phyloP scores from a whole-genome alignment of 768 basidiomycete genomes.

The Solioccasus polychromus region DNA sequence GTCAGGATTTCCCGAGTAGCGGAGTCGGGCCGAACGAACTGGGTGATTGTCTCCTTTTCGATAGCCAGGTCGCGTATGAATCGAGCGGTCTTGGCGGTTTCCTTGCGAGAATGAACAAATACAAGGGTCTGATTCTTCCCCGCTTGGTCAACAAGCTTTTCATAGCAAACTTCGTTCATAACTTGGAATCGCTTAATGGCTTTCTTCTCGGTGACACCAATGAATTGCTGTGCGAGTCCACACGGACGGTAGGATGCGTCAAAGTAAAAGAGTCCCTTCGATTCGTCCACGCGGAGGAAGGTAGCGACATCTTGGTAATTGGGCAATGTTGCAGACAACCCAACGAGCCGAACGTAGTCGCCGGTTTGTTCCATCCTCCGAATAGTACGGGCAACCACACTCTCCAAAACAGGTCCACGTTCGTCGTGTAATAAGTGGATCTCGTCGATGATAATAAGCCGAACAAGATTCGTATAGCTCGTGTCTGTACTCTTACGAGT shows the following conservation, averaged over 20 bases:
- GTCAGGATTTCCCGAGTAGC: constrained; percentile 88
- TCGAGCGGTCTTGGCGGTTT: constrained; percentile 94
- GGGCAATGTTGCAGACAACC: constrained; percentile 95
- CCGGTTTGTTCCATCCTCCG: constrained; percentile 91
- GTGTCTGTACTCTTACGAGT: constrained; percentile 97
- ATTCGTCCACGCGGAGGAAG: constrained; percentile 91
- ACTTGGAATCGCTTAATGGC: constrained; percentile 98
- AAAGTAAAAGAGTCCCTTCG: constrained; percentile 95
- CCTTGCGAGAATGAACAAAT: constrained; percentile 98
- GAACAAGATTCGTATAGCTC: constrained; percentile 93
- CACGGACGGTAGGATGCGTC: constrained; percentile 94
- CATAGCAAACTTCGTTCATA: constrained; percentile 99
- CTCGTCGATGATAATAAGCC: constrained; percentile 96
- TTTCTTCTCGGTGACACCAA: constrained; percentile 98
- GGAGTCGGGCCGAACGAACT: constrained; percentile 92
- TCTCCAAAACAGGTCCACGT: constrained; percentile 94
- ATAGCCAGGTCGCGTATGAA: constrained; percentile 94
- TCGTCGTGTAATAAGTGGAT: constrained; percentile 98
- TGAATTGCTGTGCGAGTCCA: constrained; percentile 92
- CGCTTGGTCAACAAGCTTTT: constrained; percentile 93
- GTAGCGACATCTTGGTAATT: constrained; percentile 98
- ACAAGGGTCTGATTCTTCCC: constrained; percentile 91
- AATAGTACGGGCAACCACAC: constrained; percentile 85
- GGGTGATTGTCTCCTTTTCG: constrained; percentile 94
- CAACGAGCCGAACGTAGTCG: constrained; percentile 91